These are phyloP conservation scores for Phlyctochytrium planicorne DNA, from an alignment of 192 early-diverging fungal species.

Conservation along the genomic window DNA sequence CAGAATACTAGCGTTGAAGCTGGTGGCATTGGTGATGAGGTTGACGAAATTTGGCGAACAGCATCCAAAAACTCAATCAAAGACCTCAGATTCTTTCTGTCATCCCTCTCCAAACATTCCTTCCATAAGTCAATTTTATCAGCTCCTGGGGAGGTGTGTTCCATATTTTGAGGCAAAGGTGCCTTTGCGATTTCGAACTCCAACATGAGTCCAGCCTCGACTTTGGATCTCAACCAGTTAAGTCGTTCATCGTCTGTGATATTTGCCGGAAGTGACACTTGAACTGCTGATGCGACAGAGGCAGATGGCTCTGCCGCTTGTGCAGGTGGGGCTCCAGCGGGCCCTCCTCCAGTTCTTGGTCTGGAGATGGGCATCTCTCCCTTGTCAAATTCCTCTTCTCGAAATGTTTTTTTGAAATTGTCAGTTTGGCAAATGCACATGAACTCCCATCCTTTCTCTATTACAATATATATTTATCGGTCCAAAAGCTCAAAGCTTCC, in stretches of 20 bases:
- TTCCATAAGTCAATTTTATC: constrained; percentile 38
- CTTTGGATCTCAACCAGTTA: constrained; percentile 36
- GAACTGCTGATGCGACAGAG: too few relatives aligned
- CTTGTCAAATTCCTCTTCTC: too few relatives aligned
- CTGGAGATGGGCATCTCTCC: too few relatives aligned
- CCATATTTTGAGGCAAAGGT: not conserved
- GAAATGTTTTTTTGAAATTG: too few relatives aligned
- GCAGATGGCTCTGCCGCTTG: too few relatives aligned
- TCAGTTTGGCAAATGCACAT: too few relatives aligned
- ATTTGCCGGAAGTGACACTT: not conserved
- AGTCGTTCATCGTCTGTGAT: constrained; percentile 38
- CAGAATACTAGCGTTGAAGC: constrained; percentile 48
- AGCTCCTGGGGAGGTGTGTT: not conserved
- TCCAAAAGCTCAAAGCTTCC: not conserved
- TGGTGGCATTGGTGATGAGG: not conserved
- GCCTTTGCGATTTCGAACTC: constrained; percentile 32
- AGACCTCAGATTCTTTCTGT: constrained; percentile 33
- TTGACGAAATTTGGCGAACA: not conserved
- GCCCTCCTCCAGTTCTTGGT: too few relatives aligned
- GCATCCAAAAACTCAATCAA: constrained; percentile 49
- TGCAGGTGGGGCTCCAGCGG: too few relatives aligned
- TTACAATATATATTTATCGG: too few relatives aligned
- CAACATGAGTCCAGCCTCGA: constrained; percentile 44
- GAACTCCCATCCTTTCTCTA: too few relatives aligned
- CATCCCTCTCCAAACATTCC: constrained; percentile 50